Evolutionary conservation across 352 stramenopile genomes (phyloP).

Genomic region (Globisporangium cystogenes): DNA sequence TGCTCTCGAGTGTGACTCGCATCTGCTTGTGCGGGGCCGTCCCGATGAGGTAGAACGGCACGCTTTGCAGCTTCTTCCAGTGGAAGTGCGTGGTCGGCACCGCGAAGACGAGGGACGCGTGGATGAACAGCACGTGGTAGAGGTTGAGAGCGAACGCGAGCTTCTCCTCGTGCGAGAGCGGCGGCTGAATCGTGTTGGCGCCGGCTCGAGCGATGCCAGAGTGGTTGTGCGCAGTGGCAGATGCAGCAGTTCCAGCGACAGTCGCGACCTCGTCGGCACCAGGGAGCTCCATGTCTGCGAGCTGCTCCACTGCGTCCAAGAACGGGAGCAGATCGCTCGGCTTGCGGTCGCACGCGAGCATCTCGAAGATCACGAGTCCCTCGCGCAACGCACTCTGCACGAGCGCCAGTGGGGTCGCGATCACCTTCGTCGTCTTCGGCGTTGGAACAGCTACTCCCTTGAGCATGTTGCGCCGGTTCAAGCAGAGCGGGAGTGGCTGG

Average conservation of each 20-base stretch:
- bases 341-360: slow-evolving; percentile 11
- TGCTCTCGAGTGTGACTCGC: slow-evolving; percentile 62
- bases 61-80: slow-evolving; percentile 71
- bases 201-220: not conserved
- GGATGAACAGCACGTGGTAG: slow-evolving; percentile 87
- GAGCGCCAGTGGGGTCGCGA: slow-evolving; percentile 5
- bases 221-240: not conserved
- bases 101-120: slow-evolving; percentile 68
- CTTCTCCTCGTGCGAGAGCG: slow-evolving; percentile 28
- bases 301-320: slow-evolving; percentile 39
- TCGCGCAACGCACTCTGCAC: slow-evolving; percentile 20
- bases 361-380: slow-evolving; percentile 23
- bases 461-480: slow-evolving; percentile 44
- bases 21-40: slow-evolving; percentile 13
- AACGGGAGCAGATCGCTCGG: slow-evolving; percentile 29
- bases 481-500: slow-evolving; percentile 36
- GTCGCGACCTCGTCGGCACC: slow-evolving; percentile 6
- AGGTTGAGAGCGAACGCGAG: slow-evolving; percentile 87
- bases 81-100: slow-evolving; percentile 41
- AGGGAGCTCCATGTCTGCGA: slow-evolving; percentile 35
- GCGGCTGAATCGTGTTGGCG: not conserved
- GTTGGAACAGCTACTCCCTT: not conserved
- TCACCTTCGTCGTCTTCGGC: not conserved
- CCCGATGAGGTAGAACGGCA: slow-evolving; percentile 44
- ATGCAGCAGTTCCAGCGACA: not conserved